phyloP scores from a whole-genome alignment of 306 rosid species.

The Quercus rubra region DNA sequence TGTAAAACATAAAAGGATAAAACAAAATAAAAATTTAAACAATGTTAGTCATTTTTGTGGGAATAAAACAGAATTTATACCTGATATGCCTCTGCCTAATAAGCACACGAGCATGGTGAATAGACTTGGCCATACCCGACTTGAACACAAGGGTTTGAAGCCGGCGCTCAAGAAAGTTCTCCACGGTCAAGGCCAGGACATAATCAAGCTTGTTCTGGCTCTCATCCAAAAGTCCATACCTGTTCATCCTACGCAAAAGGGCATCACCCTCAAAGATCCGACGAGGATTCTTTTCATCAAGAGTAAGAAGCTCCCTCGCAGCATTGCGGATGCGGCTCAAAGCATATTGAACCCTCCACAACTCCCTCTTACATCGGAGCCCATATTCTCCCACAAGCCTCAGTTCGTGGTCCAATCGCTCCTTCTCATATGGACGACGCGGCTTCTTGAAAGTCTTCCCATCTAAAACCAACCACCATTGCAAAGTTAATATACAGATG shows the following conservation, averaged over 20 bases:
- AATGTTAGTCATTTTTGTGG: neutral
- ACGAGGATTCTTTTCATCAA: constrained; percentile 38
- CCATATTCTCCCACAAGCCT: constrained; percentile 41
- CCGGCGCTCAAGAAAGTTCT: constrained; percentile 40
- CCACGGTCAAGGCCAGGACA: constrained; percentile 36
- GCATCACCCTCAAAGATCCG: constrained; percentile 43
- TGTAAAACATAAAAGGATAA: neutral
- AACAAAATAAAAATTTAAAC: neutral
- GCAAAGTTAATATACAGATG: too few species aligned
- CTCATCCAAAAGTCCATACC: constrained; percentile 39
- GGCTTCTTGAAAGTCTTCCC: constrained; percentile 44
- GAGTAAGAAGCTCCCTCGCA: constrained; percentile 38
- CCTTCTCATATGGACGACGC: constrained; percentile 38
- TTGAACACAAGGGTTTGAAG: constrained; percentile 46
- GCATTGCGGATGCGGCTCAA: constrained; percentile 40
- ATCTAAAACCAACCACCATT: constrained; percentile 11
- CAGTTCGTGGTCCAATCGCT: constrained; percentile 37
- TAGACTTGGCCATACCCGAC: constrained; percentile 67
- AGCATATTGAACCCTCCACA: constrained; percentile 46
- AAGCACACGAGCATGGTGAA: constrained; percentile 64
- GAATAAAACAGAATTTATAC: constrained; percentile 10
- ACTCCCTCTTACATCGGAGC: constrained; percentile 38
- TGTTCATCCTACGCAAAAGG: constrained; percentile 35
- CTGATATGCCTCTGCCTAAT: constrained; percentile 64
- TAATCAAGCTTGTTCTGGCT: constrained; percentile 45